Percentiles rank a stretch among this genome's conserved stretches.
These are phyloP conservation scores for Metschnikowia aberdeeniae DNA, from an alignment of 805 yeast species.

Conservation along the genomic window DNA sequence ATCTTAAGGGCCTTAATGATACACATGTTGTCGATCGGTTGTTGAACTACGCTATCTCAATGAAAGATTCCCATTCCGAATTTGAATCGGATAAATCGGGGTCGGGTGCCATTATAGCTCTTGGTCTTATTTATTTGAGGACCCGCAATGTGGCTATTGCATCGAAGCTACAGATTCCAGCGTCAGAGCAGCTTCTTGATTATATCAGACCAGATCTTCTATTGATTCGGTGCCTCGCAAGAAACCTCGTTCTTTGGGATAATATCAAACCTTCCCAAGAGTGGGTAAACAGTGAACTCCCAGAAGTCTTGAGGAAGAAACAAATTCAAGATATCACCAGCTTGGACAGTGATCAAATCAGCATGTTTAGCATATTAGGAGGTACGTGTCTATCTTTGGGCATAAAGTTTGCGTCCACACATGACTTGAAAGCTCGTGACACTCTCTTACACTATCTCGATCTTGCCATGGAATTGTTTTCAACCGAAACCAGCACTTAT, in stretches of 20 bases:
- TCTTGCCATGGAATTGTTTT: conserved; percentile 40
- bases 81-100: conserved; percentile 59
- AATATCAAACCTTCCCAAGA: conserved; percentile 41
- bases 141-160: conserved; percentile 62
- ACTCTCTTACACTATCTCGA: conserved; percentile 56
- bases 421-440: conserved; percentile 48
- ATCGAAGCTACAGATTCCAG: conserved; percentile 55
- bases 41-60: conserved; percentile 52
- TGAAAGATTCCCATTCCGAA: conserved; percentile 59
- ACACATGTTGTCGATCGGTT: conserved; percentile 60
- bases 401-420: conserved; percentile 70
- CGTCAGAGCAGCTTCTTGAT: conserved; percentile 53
- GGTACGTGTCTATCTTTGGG: conserved; percentile 78
- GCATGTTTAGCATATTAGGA: conserved; percentile 60
- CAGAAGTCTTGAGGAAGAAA: conserved; percentile 36
- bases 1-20: conserved; percentile 55
- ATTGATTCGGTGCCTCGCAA: conserved; percentile 59
- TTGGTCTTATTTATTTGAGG: conserved; percentile 68
- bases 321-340: conserved; percentile 19
- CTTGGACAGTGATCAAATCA: conserved; percentile 58
- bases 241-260: conserved; percentile 71
- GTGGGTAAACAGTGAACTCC: conserved; percentile 62
- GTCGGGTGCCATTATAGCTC: conserved; percentile 73
- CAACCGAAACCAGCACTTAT: conserved; percentile 42
- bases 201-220: conserved; percentile 78